phyloP scores from a whole-genome alignment of 257 asterid genomes.

The Ilex aquifolium region DNA sequence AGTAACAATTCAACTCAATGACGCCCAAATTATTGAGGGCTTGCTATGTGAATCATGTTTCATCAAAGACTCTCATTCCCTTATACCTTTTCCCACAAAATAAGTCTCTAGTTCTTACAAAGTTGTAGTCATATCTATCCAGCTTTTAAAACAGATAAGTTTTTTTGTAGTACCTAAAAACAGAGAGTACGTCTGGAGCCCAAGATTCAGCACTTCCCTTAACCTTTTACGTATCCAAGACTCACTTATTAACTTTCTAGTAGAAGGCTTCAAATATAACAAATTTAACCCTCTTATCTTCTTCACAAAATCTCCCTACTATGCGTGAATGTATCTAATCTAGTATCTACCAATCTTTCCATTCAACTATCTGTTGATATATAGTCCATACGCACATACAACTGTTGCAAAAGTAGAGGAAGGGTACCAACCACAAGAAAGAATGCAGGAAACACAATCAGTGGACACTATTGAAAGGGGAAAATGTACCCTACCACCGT shows the following conservation, averaged over 20 bases:
- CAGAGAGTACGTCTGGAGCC: too few relatives aligned
- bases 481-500: slow-evolving; percentile 64
- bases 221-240: background rate
- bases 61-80: background rate
- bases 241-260: too few relatives aligned
- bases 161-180: too few relatives aligned
- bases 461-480: slow-evolving; percentile 1
- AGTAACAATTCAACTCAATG: background rate
- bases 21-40: background rate
- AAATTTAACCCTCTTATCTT: background rate
- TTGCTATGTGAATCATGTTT: background rate
- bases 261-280: background rate
- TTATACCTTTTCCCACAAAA: too few relatives aligned
- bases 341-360: background rate
- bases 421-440: background rate
- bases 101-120: too few relatives aligned
- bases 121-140: too few relatives aligned
- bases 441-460: background rate
- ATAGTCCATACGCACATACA: background rate
- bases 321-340: background rate
- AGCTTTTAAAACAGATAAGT: too few relatives aligned
- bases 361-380: background rate
- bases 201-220: too few relatives aligned
- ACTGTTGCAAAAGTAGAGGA: background rate
- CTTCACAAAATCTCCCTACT: background rate